Percentiles rank a stretch among this genome's conserved stretches.
Evolutionary conservation across 371 early-diverging fungal species (phyloP).

Genomic region (Mucor sp.): DNA sequence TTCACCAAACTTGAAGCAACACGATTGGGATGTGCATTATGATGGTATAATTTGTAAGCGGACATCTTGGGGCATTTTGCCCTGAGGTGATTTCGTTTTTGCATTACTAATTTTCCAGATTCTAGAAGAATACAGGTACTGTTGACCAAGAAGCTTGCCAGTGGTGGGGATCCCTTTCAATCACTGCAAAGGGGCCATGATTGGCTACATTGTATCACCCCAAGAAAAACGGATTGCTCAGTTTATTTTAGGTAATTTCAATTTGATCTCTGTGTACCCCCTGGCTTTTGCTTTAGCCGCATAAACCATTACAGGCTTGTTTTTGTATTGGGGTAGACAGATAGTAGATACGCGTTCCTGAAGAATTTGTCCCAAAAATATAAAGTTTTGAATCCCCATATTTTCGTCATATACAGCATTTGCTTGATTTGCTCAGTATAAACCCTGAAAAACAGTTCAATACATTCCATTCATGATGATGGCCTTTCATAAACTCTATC

Average conservation of each 20-base stretch:
- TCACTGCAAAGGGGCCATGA: constrained; percentile 5
- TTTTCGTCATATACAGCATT: not conserved
- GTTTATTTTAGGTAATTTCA: not conserved
- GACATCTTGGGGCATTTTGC: not conserved
- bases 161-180: not conserved
- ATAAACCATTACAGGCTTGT: not conserved
- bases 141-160: not conserved
- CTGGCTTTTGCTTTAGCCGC: constrained; percentile 1
- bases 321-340: constrained; percentile 11
- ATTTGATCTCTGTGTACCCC: constrained; percentile 1
- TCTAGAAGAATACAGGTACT: not conserved
- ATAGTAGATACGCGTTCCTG: not conserved
- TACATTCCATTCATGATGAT: not conserved
- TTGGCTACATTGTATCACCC: constrained; percentile 25
- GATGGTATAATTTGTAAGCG: not conserved
- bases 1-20: not conserved
- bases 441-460: not conserved
- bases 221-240: constrained; percentile 9
- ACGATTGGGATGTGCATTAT: not conserved
- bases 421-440: not conserved
- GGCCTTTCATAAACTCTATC: not conserved
- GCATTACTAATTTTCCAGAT: not conserved
- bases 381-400: constrained; percentile 2
- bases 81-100: not conserved
- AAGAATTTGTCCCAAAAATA: not conserved